Base-by-base conservation (phyloP, 1,284 basidiomycete genomes). In the Ceratobasidium theobromae region DNA sequence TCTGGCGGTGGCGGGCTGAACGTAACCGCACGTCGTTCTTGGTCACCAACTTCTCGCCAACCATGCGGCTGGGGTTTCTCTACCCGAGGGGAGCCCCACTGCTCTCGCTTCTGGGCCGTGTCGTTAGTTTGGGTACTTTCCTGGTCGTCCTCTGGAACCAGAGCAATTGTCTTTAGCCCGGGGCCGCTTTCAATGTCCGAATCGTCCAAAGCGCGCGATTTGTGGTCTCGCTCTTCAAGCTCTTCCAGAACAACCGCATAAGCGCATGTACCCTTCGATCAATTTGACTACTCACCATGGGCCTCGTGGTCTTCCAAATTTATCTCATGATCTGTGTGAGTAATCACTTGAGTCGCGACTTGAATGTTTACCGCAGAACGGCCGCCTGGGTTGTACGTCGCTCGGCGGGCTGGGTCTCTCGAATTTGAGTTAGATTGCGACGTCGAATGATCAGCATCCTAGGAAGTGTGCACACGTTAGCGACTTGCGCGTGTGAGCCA, bases 161-260 rank as follows among this genome's bases (percentile, higher is more conserved):
- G 35, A n/a, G 45, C 25, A 18, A 64, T 64, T 3, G 60, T 52
- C 23, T 53, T 64, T 16, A 48, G 23, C 9, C 48, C 35, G 12
- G 38, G 32, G 0, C 60, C 60, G n/a, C 32, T 51, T 25, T 64
- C 60, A 18, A 64, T 27, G 18, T 64, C 60, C 3, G 49, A 51
- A 18, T 51, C 28, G 2, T 64, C 60, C 9, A 64, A 25, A 49
- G 32, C 23, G 9, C 21, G 48, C 12, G 18, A 23, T 18, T 64
- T 64, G 14, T 40, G 60, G 25, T 64, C 60, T 27, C 60, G 60
- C 38, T 64, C 60, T 53, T 64, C 60, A 14, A 64, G 48, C 33
- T 64, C 60, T 64, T 25, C 25, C 18, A 8, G 35, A 35, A 27
- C 1, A 27, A 35, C 11, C 21, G 35, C 25, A 43, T 51, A 4